These are phyloP conservation scores for Plasmodium adleri DNA, from an alignment of 169 alveolate genomes.

Conservation along the genomic window DNA sequence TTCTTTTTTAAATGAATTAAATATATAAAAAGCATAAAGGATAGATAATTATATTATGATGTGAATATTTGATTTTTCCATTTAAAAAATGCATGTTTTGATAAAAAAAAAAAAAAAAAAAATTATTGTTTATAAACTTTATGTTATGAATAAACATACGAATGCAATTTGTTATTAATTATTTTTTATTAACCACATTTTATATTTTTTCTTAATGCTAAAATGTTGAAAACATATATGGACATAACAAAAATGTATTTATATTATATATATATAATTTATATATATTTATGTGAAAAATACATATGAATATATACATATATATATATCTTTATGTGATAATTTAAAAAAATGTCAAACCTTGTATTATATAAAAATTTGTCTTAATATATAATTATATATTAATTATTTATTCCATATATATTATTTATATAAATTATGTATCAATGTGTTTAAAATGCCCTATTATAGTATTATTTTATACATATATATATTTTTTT, in stretches of 20 bases:
- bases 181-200: constrained; percentile 59
- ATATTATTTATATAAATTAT: too few relatives aligned
- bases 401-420: too few relatives aligned
- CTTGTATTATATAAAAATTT: too few relatives aligned
- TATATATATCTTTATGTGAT: too few relatives aligned
- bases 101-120: constrained; percentile 6
- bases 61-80: constrained; percentile 6
- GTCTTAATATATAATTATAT: too few relatives aligned
- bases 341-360: too few relatives aligned
- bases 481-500: too few relatives aligned
- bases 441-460: too few relatives aligned
- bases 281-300: neutral
- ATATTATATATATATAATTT: constrained; percentile 7
- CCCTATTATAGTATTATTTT: too few relatives aligned
- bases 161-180: constrained; percentile 20
- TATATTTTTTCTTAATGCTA: constrained; percentile 13
- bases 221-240: constrained; percentile 25
- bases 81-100: constrained; percentile 47
- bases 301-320: too few relatives aligned
- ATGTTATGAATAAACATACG: constrained; percentile 27
- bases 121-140: neutral
- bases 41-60: constrained; percentile 6
- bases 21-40: neutral
- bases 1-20: constrained; percentile 6
- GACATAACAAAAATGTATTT: constrained; percentile 4